phyloP scores from a whole-genome alignment of 352 stramenopile genomes.

The Phytophthora tentaculata region DNA sequence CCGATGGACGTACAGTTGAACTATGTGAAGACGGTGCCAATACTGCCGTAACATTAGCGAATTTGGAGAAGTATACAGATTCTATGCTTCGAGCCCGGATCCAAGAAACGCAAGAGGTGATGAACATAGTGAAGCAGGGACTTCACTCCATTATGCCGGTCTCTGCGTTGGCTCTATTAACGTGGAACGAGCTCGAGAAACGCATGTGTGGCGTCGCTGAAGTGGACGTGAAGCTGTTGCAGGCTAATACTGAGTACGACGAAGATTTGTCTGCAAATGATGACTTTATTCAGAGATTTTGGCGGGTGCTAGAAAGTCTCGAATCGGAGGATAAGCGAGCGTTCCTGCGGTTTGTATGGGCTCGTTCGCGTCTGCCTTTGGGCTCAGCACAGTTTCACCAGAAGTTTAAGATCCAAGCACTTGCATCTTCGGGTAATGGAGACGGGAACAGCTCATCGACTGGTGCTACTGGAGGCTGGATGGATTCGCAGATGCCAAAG shows the following conservation, averaged over 20 bases:
- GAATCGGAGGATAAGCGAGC: conserved; percentile 70
- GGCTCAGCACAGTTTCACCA: conserved; percentile 74
- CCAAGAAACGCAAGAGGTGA: conserved; percentile 51
- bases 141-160: conserved; percentile 80
- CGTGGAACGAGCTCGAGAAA: conserved; percentile 74
- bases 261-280: conserved; percentile 70
- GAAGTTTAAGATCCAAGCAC: conserved; percentile 89
- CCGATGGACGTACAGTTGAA: conserved; percentile 59
- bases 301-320: conserved; percentile 70
- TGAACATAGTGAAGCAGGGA: conserved; percentile 80
- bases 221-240: conserved; percentile 74
- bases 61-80: conserved; percentile 57
- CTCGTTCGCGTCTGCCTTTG: conserved; percentile 69
- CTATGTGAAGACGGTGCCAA: conserved; percentile 46
- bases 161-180: conserved; percentile 61
- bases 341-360: conserved; percentile 87
- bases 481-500: conserved; percentile 79
- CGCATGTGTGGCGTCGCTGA: conserved; percentile 75
- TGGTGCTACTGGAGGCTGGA: conserved; percentile 14
- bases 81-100: conserved; percentile 47
- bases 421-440: conserved; percentile 33
- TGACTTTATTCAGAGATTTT: conserved; percentile 82
- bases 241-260: conserved; percentile 85
- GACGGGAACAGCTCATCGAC: conserved; percentile 11
- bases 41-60: conserved; percentile 50